These are phyloP conservation scores for Allium sativum DNA, from an alignment of 106 monocot species.

Conservation along the genomic window DNA sequence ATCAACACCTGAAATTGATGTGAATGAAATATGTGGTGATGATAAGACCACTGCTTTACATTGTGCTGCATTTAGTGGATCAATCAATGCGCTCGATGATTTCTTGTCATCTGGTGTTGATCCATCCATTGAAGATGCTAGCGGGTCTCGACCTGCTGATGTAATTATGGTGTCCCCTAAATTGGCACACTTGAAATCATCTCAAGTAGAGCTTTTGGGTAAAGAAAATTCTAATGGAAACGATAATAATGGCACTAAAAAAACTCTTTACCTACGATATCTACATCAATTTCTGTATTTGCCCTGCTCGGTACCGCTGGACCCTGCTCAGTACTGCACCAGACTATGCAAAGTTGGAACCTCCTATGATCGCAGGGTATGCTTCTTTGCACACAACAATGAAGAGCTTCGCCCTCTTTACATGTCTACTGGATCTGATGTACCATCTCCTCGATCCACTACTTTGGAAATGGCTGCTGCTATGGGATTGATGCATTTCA, in stretches of 20 bases:
- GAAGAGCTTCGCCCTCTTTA: too few relatives aligned
- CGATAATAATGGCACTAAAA: too few relatives aligned
- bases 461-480: conserved; percentile 38
- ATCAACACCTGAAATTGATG: conserved; percentile 16
- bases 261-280: too few relatives aligned
- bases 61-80: conserved; percentile 55
- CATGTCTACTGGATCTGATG: too few relatives aligned
- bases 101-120: conserved; percentile 55
- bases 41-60: conserved; percentile 60
- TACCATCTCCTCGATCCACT: too few relatives aligned
- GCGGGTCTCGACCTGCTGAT: conserved; percentile 35
- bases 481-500: conserved; percentile 44
- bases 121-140: conserved; percentile 13
- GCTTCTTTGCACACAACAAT: too few relatives aligned
- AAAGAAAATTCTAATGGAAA: background rate
- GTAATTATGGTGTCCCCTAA: conserved; percentile 32
- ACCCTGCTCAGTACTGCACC: conserved; percentile 66
- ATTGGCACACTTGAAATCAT: conserved; percentile 10
- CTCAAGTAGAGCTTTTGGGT: conserved; percentile 33
- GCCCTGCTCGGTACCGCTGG: conserved; percentile 42
- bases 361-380: too few relatives aligned
- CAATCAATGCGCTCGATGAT: conserved; percentile 34
- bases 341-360: conserved; percentile 59
- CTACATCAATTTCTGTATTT: too few relatives aligned
- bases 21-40: conserved; percentile 31